These are phyloP conservation scores for Populus trichocarpa DNA, from an alignment of 441 rosid species.

Conservation along the genomic window DNA sequence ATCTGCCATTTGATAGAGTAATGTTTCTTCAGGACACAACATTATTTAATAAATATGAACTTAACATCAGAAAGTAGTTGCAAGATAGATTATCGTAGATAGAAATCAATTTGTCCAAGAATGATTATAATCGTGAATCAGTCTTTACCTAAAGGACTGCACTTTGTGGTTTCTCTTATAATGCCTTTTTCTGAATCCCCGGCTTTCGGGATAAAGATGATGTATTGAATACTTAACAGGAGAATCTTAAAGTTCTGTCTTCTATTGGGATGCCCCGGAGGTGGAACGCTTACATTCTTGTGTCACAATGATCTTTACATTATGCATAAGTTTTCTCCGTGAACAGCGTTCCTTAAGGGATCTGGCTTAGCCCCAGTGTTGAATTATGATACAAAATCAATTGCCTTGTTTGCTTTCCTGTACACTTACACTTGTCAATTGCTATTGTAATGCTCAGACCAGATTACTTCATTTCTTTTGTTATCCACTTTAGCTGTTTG, in stretches of 20 bases:
- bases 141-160: not conserved
- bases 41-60: not conserved
- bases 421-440: not conserved
- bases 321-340: not conserved
- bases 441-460: not conserved
- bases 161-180: not conserved
- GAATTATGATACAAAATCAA: not conserved
- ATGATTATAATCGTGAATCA: not conserved
- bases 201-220: not conserved
- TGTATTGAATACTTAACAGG: not conserved
- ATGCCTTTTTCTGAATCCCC: not conserved
- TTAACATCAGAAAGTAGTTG: not conserved
- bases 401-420: not conserved
- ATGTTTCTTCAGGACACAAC: slow-evolving; percentile 1
- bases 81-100: not conserved
- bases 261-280: not conserved
- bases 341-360: not conserved
- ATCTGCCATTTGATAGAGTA: slow-evolving; percentile 66
- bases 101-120: not conserved
- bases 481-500: not conserved
- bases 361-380: not conserved
- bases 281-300: not conserved
- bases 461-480: not conserved
- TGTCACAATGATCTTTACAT: not conserved
- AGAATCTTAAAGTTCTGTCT: not conserved